A percentile compares a stretch with the other conserved stretches of the same genome.
phyloP scores from a whole-genome alignment of 1,284 basidiomycete genomes.

The Apiotrichum sp. region DNA sequence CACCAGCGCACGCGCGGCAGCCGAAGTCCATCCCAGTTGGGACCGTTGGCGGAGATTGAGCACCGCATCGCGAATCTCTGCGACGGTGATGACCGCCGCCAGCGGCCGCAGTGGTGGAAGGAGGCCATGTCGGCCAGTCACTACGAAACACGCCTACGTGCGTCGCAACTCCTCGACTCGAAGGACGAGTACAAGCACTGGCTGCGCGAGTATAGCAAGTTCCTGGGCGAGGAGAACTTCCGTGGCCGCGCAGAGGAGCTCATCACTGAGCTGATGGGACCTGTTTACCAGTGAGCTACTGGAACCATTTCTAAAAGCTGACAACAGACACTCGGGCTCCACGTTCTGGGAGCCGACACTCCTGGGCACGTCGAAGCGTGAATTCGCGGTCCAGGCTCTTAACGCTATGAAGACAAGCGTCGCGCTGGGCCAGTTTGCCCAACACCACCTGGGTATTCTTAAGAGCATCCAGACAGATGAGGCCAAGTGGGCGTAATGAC shows the following conservation, averaged over 20 bases:
- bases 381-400: slow-evolving; percentile 12
- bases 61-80: background rate
- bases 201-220: slow-evolving; percentile 68
- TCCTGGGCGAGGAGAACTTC: slow-evolving; percentile 78
- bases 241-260: slow-evolving; percentile 78
- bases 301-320: background rate
- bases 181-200: slow-evolving; percentile 73
- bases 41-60: slow-evolving; percentile 27
- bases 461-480: slow-evolving; percentile 10
- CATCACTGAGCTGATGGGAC: slow-evolving; percentile 77
- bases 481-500: slow-evolving; percentile 4
- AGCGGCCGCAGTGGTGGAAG: slow-evolving; percentile 63
- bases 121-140: slow-evolving; percentile 73
- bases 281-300: slow-evolving; percentile 65
- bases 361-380: slow-evolving; percentile 14
- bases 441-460: slow-evolving; percentile 6
- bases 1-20: slow-evolving; percentile 5
- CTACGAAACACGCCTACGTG: slow-evolving; percentile 70
- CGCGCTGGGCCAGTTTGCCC: slow-evolving; percentile 7
- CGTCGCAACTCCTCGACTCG: slow-evolving; percentile 66
- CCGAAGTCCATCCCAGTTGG: background rate
- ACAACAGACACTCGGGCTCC: slow-evolving; percentile 1
- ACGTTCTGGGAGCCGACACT: slow-evolving; percentile 10
- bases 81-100: slow-evolving; percentile 35
- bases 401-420: slow-evolving; percentile 5